Evolutionary conservation across 345 rosid species (phyloP), one percentile per base, ranked within the genome.

Genomic region (Barbarea vulgaris): DNA sequence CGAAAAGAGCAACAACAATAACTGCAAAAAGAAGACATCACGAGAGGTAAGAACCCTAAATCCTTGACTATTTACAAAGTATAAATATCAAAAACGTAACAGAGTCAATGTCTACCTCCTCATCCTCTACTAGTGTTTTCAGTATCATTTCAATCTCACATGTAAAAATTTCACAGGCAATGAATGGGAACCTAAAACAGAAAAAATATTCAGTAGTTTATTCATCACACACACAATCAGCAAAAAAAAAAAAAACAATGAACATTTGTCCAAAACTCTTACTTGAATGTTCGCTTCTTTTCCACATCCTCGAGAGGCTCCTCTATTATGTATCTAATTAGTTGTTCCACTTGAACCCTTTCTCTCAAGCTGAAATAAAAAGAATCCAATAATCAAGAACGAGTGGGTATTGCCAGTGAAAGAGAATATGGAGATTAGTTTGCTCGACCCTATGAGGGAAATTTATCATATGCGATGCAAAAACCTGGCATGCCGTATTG

Each of bases 81-180:
- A 36, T 36, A 54, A 66, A 34, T 69, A 70, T 53, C 17, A 55
- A 58, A 19, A 51, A 42, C 50, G 44, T 33, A 72, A 56, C 52
- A 54, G 58, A n/a, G 54, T 64, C 37, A 63, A 70, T 13, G 25
- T 74, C 79, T 83, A 89, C 98, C 90, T 91, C 93, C 73, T 87
- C 97, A 69, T 93, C 96, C 75, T 93, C 98, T 6, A 89, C 96
- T 75, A 93, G 78, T n/a, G 97, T 87, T 80, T 85, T 93, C 53
- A 93, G 86, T 74, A 93, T 91, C 79, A 89, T 86, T 76, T 93
- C 98, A 76, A 93, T 90, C 82, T 91, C 96, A 83, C 97, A 91
- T 11, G 96, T 93, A 81, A 93, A 91, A 36, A 93, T 88, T 84
- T 93, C 98, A 75, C 96, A 89, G 19, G 98, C 91, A 68, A 93